Evolutionary conservation across 2,329 filamentous ascomycete species (phyloP), one percentile per base, ranked within the genome.

Genomic region (Colletotrichum camelliae): DNA sequence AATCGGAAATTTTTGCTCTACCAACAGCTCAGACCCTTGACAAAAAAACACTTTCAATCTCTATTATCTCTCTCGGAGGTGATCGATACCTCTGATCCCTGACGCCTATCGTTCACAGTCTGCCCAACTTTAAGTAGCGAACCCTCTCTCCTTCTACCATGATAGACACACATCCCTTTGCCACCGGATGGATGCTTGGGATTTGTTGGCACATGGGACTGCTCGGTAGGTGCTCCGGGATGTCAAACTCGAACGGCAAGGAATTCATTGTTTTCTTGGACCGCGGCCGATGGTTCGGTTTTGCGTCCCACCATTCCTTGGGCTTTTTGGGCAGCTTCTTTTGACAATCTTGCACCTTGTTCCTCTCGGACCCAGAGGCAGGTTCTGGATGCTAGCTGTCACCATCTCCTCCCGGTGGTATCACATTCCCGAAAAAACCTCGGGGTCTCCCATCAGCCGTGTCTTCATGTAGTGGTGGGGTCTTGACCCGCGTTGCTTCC

Each of bases 151-250:
- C 81, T 80, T 37, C 87, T 82, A 4, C 88, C 88, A 66, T 89
- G 88, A 77, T 88, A 89, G 4, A 90, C 88, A 71, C 89, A 91
- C 4, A 90, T 75, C 0, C 87, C 88, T 7, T 83, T 86, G 6
- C 88, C 88, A n/a, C 86, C 83, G 16, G 85, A 85, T 68, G 79
- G 79, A 70, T 89, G 86, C 55, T 83, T 86, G 58, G 81, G 80
- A 79, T 90, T 89, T 10, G 88, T 81, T 4, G 89, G 70, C 89
- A 91, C 82, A 89, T 85, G 18, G 88, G 88, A 78, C 88, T 90
- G 72, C 77, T 87, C 37, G 88, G 87, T 9, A 89, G 81, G 76
- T 91, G 89, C 76, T 90, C 87, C 2, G 88, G 87, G 13, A 90
- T 77, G 62, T 89, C 84, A 74, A 91, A 89, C 64, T 87, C 82